These are phyloP conservation scores for Cryphonectria parasitica DNA, from an alignment of 2,329 filamentous ascomycete genomes.

Conservation along the genomic window DNA sequence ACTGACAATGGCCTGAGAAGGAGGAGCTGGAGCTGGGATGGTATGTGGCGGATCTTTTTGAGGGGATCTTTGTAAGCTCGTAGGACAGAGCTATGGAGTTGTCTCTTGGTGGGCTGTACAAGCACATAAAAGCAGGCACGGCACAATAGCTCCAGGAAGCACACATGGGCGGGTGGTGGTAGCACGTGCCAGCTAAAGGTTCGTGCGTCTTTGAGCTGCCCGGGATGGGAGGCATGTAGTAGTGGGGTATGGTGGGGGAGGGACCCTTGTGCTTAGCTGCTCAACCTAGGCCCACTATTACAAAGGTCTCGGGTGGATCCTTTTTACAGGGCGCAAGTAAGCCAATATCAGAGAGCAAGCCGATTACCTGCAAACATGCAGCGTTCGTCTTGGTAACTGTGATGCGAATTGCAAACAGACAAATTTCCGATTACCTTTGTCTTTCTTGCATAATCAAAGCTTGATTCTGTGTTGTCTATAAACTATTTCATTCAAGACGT, in stretches of 20 bases:
- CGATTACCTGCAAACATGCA: too few relatives aligned
- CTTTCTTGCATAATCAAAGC: too few relatives aligned
- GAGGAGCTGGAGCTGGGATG: neutral
- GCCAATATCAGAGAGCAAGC: neutral
- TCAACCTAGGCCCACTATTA: too few relatives aligned
- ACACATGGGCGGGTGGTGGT: neutral
- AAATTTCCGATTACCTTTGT: too few relatives aligned
- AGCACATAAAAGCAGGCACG: neutral
- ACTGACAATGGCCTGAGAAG: neutral
- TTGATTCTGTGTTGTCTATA: too few relatives aligned
- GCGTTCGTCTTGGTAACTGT: too few relatives aligned
- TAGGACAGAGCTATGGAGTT: neutral
- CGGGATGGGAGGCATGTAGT: neutral
- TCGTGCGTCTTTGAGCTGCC: neutral
- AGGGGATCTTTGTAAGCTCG: neutral
- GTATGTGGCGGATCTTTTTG: neutral
- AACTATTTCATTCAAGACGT: too few relatives aligned
- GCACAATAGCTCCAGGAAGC: neutral
- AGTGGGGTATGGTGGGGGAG: slow-evolving; percentile 5
- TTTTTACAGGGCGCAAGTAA: neutral
- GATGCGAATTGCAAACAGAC: too few relatives aligned
- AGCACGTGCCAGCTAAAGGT: neutral
- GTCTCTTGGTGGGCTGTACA: neutral
- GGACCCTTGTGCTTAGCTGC: too few relatives aligned
- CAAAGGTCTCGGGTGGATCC: neutral